Base-by-base conservation (phyloP, 495 filamentous ascomycete genomes). In the Xylaria castorea region DNA sequence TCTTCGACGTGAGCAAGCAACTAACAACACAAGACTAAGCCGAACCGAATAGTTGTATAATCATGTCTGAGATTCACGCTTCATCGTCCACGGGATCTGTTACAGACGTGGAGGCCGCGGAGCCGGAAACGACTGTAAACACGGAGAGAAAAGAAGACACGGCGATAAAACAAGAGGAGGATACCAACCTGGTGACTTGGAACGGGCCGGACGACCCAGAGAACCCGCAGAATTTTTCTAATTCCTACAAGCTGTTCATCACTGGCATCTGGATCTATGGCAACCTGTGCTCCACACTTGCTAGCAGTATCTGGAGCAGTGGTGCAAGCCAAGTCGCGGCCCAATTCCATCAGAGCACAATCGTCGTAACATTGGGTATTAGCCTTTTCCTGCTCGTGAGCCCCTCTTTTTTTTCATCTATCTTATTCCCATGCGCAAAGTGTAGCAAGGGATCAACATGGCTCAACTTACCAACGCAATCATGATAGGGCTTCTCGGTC, bases 271-370 rank as follows among this genome's bases (percentile, higher is more conserved):
- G 89, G 77, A 85, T 85, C 14, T 75, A 77, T 1, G 83, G 91
- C 82, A 90, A 88, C 5, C 83, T 91, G 79, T 83, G 90, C 61
- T 89, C 89, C 14, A 91, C 91, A 60, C 80, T 87, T 2, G 67
- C 67, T 16, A 87, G 83, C 67, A 87, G 83, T 77, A 85, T 91
- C 42, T 91, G 91, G 78, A 83, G 85, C 18, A 83, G 87, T 2
- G 87, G 87, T 11, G 83, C 84, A 8, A 55, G 63, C 14, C 77
- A 79, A 20, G 88, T 88, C 2, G 80, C 84, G 12, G 68, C 82
- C 44, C 76, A 85, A 27, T 90, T 87, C 64, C 61, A 80, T 14
- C 83, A 90, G 25, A 80, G 80, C 3, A 75, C 74, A 1, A 86
- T 87, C 69, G 86, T 88, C 44, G 85, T 70, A 80, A 85, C 83